phyloP scores from a whole-genome alignment of 306 rosid genomes.

The Inga laurina region DNA sequence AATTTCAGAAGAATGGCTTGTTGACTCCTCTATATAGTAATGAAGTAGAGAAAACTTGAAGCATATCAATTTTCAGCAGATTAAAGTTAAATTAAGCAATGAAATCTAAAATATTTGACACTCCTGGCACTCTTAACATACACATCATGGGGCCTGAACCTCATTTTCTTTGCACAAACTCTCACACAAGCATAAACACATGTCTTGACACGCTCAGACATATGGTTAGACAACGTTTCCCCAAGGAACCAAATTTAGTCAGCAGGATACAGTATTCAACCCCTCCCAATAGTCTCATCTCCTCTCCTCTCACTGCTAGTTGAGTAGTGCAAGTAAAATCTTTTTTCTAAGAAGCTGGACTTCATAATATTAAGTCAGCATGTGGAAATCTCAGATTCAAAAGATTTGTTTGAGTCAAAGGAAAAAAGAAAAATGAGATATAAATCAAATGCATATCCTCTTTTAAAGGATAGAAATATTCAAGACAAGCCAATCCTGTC shows the following conservation, averaged over 20 bases:
- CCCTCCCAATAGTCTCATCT: not conserved
- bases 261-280: not conserved
- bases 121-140: not conserved
- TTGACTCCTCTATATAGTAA: not conserved
- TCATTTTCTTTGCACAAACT: not conserved
- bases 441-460: not conserved
- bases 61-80: not conserved
- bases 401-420: slow-evolving; percentile 12
- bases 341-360: not conserved
- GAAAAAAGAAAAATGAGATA: not conserved
- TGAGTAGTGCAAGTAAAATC: not conserved
- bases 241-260: slow-evolving; percentile 6
- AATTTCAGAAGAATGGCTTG: not conserved
- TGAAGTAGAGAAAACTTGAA: not conserved
- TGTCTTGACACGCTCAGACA: not conserved
- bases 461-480: not conserved
- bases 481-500: not conserved
- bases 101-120: not conserved
- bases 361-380: slow-evolving; percentile 17
- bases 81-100: slow-evolving; percentile 15
- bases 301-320: slow-evolving; percentile 4
- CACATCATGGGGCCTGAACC: not conserved
- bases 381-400: not conserved
- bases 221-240: not conserved
- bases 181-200: not conserved